Evolutionary conservation across 331 rosid species (phyloP), one percentile per base, ranked within the genome.

Genomic region (Pyrus hybrid): DNA sequence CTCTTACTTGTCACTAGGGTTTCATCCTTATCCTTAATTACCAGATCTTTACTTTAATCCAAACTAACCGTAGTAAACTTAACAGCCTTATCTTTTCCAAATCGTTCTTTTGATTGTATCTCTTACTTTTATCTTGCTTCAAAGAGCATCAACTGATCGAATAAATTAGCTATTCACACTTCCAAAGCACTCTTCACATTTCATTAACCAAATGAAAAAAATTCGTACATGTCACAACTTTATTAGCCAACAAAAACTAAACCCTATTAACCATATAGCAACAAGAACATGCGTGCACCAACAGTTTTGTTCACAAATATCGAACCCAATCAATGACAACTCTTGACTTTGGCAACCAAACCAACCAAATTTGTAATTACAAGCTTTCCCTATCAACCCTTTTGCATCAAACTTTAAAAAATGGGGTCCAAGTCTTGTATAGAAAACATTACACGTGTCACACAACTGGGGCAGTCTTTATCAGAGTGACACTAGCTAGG

Each of bases 11-110:
- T 71, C 76, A 8, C 75, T 76, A 7, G 33, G 67, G 62, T 75
- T 79, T 84, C 87, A 82, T 90, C 93, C 96, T 93, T 91, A 93
- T 93, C 97, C 92, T 62, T 62, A 61, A 70, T 78, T 76, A 77
- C 82, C 72, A 33, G 25, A 74, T 74, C 75, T 67, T 71, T 70
- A 68, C 87, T 85, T 77, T 71, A 68, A 68, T 65, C 25, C 57
- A 45, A n/a, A 33, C 14, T 53, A 54, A 53, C 47, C 62, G 56
- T n/a, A 41, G 83, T 80, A 76, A 78, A 84, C 85, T 61, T 29
- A 49, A 41, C 56, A 68, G 71, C 77, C 83, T 76, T 72, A 74
- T 29, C 81, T 71, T 49, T 79, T 45, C 45, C 81, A 35, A 37
- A 71, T 32, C 61, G 7, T 29, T 54, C 17, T 37, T 17, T 64